Percentiles rank a stretch among this genome's conserved stretches.
Evolutionary conservation across 1,139 yeast genomes (phyloP).

Genomic region (Meyerozyma guilliermondii): DNA sequence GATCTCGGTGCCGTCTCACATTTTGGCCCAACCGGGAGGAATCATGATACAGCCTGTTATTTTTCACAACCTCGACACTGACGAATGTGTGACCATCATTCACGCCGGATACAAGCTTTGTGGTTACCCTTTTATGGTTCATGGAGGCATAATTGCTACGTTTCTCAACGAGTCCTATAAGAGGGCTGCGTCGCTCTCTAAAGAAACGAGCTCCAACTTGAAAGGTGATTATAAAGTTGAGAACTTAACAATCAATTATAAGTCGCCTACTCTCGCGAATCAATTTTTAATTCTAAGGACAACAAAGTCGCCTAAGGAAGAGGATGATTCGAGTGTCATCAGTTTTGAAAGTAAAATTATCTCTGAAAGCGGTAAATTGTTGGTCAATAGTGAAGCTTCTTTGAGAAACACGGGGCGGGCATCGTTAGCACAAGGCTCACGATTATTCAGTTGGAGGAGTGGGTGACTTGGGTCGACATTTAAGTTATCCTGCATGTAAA

Average conservation of each 20-base stretch:
- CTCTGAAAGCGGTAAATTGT: slow-evolving; percentile 28
- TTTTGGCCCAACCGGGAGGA: slow-evolving; percentile 64
- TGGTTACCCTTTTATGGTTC: slow-evolving; percentile 84
- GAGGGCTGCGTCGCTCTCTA: slow-evolving; percentile 46
- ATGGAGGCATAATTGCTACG: slow-evolving; percentile 88
- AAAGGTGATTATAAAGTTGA: slow-evolving; percentile 44
- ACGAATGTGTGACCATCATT: slow-evolving; percentile 61
- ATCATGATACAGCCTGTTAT: slow-evolving; percentile 68
- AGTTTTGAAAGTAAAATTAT: slow-evolving; percentile 29
- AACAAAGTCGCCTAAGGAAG: slow-evolving; percentile 19
- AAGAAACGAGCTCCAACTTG: slow-evolving; percentile 24
- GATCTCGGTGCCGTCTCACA: slow-evolving; percentile 25
- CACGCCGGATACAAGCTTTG: slow-evolving; percentile 77
- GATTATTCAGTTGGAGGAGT: background rate
- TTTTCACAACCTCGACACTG: slow-evolving; percentile 53
- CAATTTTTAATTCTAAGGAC: slow-evolving; percentile 70
- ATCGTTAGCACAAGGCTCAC: slow-evolving; percentile 6
- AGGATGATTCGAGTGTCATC: slow-evolving; percentile 15
- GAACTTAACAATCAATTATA: slow-evolving; percentile 53
- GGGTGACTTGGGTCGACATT: background rate
- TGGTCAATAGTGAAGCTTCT: slow-evolving; percentile 34
- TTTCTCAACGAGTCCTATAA: slow-evolving; percentile 72
- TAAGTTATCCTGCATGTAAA: background rate
- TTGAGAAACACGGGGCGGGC: slow-evolving; percentile 39
- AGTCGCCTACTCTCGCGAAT: slow-evolving; percentile 72